Percentiles rank a stretch among this genome's conserved stretches.
Conservation (phyloP, 768 basidiomycete genomes). For the Gymnopilus junonius region DNA sequence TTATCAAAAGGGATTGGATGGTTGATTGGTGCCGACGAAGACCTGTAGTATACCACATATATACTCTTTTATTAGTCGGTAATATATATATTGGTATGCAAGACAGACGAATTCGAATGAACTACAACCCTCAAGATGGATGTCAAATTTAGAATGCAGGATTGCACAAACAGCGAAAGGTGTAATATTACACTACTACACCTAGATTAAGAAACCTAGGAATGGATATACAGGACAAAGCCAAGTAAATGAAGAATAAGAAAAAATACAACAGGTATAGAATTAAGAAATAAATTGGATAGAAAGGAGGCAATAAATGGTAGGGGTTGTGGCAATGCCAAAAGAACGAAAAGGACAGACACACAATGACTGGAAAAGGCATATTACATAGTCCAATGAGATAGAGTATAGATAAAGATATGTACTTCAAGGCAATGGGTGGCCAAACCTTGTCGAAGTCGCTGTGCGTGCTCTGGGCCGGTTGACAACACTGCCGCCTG, state of each 20-base stretch:
- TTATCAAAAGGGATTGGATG: constrained; percentile 94
- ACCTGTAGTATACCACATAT: constrained; percentile 22
- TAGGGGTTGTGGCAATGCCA: neutral
- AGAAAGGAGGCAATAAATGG: neutral
- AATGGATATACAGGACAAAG: neutral
- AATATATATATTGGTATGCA: no score
- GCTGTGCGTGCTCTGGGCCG: constrained; percentile 74
- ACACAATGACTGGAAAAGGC: constrained; percentile 13
- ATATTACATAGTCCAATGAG: constrained; percentile 11
- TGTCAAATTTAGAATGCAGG: neutral
- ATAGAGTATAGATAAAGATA: constrained; percentile 17
- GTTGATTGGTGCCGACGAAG: constrained; percentile 88
- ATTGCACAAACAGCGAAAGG: neutral
- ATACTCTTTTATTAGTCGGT: neutral
- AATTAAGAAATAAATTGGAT: neutral
- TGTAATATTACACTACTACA: constrained; percentile 6
- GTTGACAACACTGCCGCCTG: constrained; percentile 51
- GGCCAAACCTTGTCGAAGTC: constrained; percentile 63
- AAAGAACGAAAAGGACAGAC: constrained; percentile 19
- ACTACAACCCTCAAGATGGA: neutral
- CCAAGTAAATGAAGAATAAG: constrained; percentile 1
- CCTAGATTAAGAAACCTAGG: neutral
- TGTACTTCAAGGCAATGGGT: constrained; percentile 40
- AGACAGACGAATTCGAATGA: neutral
- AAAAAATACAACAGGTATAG: neutral